Conservation (phyloP, 768 basidiomycete genomes). For the Psilocybe subaeruginosa region DNA sequence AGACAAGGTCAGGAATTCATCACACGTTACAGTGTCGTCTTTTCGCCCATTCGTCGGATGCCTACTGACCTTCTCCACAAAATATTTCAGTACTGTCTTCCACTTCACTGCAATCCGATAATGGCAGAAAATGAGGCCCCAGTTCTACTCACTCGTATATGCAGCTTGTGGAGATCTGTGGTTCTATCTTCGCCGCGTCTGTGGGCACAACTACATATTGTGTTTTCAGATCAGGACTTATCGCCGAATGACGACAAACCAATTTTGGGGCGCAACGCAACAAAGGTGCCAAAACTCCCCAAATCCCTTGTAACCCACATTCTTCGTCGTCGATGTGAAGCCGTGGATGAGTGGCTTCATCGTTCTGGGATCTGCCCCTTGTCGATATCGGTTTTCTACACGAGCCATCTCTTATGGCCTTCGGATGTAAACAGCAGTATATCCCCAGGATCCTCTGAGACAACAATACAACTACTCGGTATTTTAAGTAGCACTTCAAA, state of each 20-base stretch:
- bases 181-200: not conserved
- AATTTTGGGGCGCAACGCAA: not conserved
- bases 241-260: not conserved
- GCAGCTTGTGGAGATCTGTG: not conserved
- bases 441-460: no score
- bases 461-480: no score
- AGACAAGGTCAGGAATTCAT: not conserved
- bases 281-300: not conserved
- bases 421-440: no score
- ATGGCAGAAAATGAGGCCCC: not conserved
- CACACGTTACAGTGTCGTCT: not conserved
- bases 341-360: not conserved
- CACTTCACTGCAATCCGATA: not conserved
- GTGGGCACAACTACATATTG: not conserved
- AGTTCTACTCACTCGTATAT: not conserved
- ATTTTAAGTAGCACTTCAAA: no score
- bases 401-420: not conserved
- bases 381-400: not conserved
- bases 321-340: not conserved
- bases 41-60: not conserved
- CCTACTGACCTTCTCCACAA: not conserved
- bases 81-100: not conserved
- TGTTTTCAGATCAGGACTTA: not conserved
- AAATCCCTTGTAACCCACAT: not conserved
- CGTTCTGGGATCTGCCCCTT: not conserved